Evolutionary conservation across 2,329 filamentous ascomycete species (phyloP).

Genomic region (Cercospora brassicicola): DNA sequence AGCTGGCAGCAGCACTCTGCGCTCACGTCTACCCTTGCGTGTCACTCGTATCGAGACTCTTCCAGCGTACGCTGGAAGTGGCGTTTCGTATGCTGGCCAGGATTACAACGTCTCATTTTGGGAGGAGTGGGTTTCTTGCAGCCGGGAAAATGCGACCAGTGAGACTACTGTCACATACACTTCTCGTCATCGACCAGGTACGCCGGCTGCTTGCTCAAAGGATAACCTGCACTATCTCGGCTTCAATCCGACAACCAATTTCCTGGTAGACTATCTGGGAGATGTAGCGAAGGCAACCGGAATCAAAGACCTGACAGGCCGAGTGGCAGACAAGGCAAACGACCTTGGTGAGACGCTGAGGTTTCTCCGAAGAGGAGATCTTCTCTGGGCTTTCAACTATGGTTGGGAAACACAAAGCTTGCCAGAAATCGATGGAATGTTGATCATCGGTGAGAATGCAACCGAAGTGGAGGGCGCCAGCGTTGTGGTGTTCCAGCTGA

Average conservation of each 20-base stretch:
- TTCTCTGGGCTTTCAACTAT: constrained; percentile 33
- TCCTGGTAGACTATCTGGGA: constrained; percentile 27
- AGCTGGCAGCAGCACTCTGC: constrained; percentile 18
- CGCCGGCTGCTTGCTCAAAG: constrained; percentile 25
- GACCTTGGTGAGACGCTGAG: constrained; percentile 30
- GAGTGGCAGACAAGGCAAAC: constrained; percentile 18
- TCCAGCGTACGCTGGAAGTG: constrained; percentile 25
- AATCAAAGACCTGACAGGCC: constrained; percentile 22
- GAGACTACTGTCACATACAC: constrained; percentile 24
- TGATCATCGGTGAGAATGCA: constrained; percentile 25
- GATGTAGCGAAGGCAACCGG: constrained; percentile 23
- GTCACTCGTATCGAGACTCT: constrained; percentile 29
- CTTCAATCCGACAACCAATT: constrained; percentile 27
- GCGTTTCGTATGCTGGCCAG: constrained; percentile 21
- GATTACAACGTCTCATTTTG: constrained; percentile 26
- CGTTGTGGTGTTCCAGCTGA: constrained; percentile 27
- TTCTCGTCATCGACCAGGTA: constrained; percentile 24
- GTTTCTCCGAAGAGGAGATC: constrained; percentile 21
- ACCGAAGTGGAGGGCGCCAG: constrained; percentile 23
- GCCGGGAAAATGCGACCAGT: constrained; percentile 19
- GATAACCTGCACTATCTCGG: constrained; percentile 26
- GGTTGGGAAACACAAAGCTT: constrained; percentile 22
- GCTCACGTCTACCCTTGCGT: constrained; percentile 22
- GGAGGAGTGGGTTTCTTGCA: constrained; percentile 28
- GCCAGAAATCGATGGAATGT: constrained; percentile 18